Base-by-base conservation (phyloP, 139 green algal genomes). In the Micromonas pusilla region DNA sequence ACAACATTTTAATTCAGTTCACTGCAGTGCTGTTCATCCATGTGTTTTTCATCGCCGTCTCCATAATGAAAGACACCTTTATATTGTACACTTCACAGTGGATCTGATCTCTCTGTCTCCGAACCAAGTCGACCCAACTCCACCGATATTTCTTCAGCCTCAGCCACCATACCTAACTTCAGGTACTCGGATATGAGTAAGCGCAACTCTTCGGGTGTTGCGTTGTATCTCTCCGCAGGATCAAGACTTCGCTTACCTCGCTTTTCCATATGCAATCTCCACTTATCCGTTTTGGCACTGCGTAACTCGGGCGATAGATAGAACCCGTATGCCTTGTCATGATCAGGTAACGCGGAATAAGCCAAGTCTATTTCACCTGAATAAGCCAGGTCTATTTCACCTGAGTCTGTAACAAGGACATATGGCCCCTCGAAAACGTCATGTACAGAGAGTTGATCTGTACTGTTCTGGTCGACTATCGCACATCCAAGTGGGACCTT, bases 401-500 rank as follows among this genome's bases (percentile, higher is more conserved):
- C 16, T 57, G 45, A 23, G 16, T 57, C 45, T 9, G 9, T 16
- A 9, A 9, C 9, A 16, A 16, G 9, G 9, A 57, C 16, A 16
- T 57, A 57, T 57, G 45, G 45, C 9, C 45, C 45, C 16, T 23
- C 16, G 45, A 57, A 57, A 23, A 16, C 9, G 16, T 23, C 66
- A 57, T 73, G 28, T 6, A n/a, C n/a, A 19, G 66, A n/a, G 1
- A 57, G 21, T 20, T 21, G 16, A 16, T 73, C 66, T 20, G 33
- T n/a, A 53, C 66, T 26, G 1, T 73, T 31, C 33, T 52, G 9
- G 2, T 31, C 3, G 33, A 73, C 16, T 20, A 23, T 23, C 16
- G 23, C 66, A 31, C 66, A 73, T 25, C 66, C 66, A 25, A 73
- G 66, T 9, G 66, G 66, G 30, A 73, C 37, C 52, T 77, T 77